Conservation (phyloP, 169 alveolate genomes). For the Plasmodium knowlesi region DNA sequence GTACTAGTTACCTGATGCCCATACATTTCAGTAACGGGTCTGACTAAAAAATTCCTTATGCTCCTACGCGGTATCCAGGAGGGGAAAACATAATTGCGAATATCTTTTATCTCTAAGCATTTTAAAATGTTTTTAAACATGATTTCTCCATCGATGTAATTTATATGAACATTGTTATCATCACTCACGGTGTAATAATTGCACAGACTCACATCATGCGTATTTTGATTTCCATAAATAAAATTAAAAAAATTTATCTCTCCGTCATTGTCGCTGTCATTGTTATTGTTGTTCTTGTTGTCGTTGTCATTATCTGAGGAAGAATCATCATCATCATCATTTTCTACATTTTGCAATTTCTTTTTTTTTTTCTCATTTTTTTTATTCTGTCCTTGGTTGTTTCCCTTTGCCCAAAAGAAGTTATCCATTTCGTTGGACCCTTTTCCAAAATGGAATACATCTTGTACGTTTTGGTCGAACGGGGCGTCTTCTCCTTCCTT, state of each 20-base stretch:
- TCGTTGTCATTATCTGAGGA: not conserved
- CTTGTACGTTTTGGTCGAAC: not conserved
- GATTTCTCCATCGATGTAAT: conserved; percentile 42
- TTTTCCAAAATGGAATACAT: conserved; percentile 26
- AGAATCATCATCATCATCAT: not conserved
- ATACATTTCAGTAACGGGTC: conserved; percentile 42
- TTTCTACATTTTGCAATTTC: not conserved
- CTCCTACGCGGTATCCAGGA: conserved; percentile 76
- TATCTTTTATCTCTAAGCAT: conserved; percentile 54
- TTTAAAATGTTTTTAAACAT: conserved; percentile 73
- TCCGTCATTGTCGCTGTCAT: not conserved
- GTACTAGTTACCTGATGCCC: not conserved
- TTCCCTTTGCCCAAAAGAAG: conserved; percentile 12
- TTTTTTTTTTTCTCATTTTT: conserved; percentile 25
- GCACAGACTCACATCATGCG: conserved; percentile 61
- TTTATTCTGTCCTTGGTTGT: not conserved
- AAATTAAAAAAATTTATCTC: conserved; percentile 40
- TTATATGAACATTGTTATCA: conserved; percentile 60
- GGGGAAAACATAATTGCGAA: conserved; percentile 33
- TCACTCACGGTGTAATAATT: conserved; percentile 46
- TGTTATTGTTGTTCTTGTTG: not conserved
- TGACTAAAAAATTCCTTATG: conserved; percentile 41
- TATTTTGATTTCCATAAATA: conserved; percentile 64
- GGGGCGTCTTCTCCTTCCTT: not conserved
- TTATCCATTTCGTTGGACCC: conserved; percentile 27